Evolutionary conservation across 257 asterid genomes (phyloP).

Genomic region (Solanum sejunctum): DNA sequence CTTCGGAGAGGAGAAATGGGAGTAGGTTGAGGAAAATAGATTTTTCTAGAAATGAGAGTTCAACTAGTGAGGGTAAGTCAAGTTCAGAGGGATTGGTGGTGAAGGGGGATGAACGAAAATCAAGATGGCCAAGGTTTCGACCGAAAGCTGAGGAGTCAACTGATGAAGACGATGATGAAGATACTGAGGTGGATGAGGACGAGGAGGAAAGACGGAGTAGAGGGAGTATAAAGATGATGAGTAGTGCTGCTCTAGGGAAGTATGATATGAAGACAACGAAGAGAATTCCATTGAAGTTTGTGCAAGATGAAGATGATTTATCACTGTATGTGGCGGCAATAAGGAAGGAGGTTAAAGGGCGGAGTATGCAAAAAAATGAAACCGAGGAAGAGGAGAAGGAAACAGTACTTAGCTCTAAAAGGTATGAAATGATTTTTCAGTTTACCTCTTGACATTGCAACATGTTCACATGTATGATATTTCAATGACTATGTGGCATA

Average conservation of each 20-base stretch:
- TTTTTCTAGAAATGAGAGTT: conserved; percentile 24
- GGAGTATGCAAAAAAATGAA: conserved; percentile 28
- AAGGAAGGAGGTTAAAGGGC: conserved; percentile 40
- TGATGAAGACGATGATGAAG: conserved; percentile 33
- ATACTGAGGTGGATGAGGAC: conserved; percentile 16
- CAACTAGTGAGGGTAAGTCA: conserved; percentile 11
- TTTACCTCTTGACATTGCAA: not conserved
- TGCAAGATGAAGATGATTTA: conserved; percentile 61
- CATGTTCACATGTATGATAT: not conserved
- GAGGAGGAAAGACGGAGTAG: conserved; percentile 19
- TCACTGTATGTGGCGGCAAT: conserved; percentile 52
- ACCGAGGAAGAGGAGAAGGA: conserved; percentile 29
- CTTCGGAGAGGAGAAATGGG: conserved; percentile 16
- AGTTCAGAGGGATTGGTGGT: conserved; percentile 8
- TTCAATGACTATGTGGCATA: conserved; percentile 5
- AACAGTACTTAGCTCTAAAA: conserved; percentile 50
- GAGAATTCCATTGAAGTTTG: conserved; percentile 45
- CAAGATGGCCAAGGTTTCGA: conserved; percentile 50
- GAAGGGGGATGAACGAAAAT: conserved; percentile 3
- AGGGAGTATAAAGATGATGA: conserved; percentile 18
- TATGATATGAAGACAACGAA: conserved; percentile 51
- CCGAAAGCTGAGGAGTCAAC: conserved; percentile 20
- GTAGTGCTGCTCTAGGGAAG: conserved; percentile 73
- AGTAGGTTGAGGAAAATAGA: conserved; percentile 5
- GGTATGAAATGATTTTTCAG: conserved; percentile 27